phyloP scores from a whole-genome alignment of 108 stramenopile species.

The Aurantiochytrium sp. region DNA sequence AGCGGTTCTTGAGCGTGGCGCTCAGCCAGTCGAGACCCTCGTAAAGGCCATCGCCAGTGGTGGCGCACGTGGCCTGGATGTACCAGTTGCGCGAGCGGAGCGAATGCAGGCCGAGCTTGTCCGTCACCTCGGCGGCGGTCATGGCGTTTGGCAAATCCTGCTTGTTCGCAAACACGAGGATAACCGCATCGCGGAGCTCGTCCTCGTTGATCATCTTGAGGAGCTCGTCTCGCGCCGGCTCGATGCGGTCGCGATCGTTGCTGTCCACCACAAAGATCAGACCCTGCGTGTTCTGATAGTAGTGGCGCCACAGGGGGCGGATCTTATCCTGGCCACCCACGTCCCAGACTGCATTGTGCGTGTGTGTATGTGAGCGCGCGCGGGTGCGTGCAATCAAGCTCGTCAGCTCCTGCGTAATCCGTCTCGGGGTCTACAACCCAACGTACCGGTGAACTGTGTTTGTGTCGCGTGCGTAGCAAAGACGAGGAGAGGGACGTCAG shows the following conservation, averaged over 20 bases:
- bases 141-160: slow-evolving; percentile 94
- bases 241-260: slow-evolving; percentile 91
- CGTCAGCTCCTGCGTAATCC: too few relatives aligned
- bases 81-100: slow-evolving; percentile 93
- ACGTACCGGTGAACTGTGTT: neutral
- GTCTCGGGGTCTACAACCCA: too few relatives aligned
- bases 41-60: slow-evolving; percentile 60
- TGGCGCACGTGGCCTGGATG: slow-evolving; percentile 96
- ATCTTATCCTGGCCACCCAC: slow-evolving; percentile 98
- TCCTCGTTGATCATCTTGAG: slow-evolving; percentile 91
- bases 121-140: slow-evolving; percentile 87
- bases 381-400: too few relatives aligned
- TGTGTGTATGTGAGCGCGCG: too few relatives aligned
- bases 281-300: slow-evolving; percentile 97
- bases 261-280: slow-evolving; percentile 97
- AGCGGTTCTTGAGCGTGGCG: slow-evolving; percentile 26
- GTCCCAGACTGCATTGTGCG: slow-evolving; percentile 92
- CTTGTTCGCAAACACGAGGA: slow-evolving; percentile 96
- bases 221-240: slow-evolving; percentile 85
- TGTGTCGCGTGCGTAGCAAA: too few relatives aligned
- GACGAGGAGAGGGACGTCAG: too few relatives aligned
- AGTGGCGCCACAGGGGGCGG: slow-evolving; percentile 95
- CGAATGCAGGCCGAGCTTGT: slow-evolving; percentile 83
- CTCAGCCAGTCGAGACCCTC: slow-evolving; percentile 47
- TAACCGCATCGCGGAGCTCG: slow-evolving; percentile 82